These are phyloP conservation scores for Kurtzmaniella quercitrusa DNA, from an alignment of 1,139 yeast species.

Conservation along the genomic window DNA sequence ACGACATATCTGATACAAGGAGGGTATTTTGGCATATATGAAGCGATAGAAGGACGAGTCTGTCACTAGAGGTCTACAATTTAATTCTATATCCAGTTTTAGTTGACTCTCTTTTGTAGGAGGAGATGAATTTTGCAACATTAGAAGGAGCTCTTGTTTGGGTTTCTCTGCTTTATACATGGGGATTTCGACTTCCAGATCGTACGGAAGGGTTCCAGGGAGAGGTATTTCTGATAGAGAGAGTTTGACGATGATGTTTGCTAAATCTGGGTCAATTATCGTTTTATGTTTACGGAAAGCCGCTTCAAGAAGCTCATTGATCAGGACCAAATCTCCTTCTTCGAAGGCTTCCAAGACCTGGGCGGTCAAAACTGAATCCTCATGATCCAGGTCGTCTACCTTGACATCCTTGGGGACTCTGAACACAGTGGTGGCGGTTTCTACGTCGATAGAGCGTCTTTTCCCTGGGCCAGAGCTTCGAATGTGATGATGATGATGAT, in stretches of 20 bases:
- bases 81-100: not conserved
- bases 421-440: slow-evolving; percentile 1
- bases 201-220: slow-evolving; percentile 6
- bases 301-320: not conserved
- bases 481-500: not conserved
- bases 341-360: slow-evolving; percentile 6
- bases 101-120: not conserved
- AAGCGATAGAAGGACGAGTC: slow-evolving; percentile 12
- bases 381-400: slow-evolving; percentile 4
- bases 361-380: slow-evolving; percentile 3
- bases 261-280: slow-evolving; percentile 7
- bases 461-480: slow-evolving; percentile 4
- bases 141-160: not conserved
- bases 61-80: slow-evolving; percentile 10
- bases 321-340: slow-evolving; percentile 2
- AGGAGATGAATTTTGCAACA: not conserved
- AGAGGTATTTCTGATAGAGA: slow-evolving; percentile 6
- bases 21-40: slow-evolving; percentile 16
- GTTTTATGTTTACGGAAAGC: not conserved
- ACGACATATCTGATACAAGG: slow-evolving; percentile 16
- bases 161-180: slow-evolving; percentile 2
- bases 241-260: slow-evolving; percentile 6
- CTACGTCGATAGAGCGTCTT: not conserved
- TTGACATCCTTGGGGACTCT: slow-evolving; percentile 2
- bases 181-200: slow-evolving; percentile 6